Percentiles rank a stretch among this genome's conserved stretches.
Conservation (phyloP, 75 land plant species). For the Gnetum montanum region DNA sequence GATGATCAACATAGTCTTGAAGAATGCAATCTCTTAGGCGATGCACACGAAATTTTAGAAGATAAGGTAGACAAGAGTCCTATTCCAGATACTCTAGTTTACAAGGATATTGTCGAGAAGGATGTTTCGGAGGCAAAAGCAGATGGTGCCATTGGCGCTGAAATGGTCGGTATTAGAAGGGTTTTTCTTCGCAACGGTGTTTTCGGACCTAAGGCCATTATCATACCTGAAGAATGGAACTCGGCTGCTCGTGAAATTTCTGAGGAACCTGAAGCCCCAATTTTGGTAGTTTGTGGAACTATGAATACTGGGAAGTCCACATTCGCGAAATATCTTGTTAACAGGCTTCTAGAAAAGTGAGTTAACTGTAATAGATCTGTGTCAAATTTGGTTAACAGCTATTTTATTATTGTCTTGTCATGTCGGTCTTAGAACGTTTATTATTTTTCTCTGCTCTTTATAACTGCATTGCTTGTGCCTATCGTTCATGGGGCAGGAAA, state of each 20-base stretch:
- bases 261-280: constrained; percentile 22
- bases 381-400: not conserved
- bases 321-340: constrained; percentile 79
- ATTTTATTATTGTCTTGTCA: not conserved
- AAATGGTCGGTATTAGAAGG: constrained; percentile 8
- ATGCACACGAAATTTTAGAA: too few species aligned
- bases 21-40: too few species aligned
- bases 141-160: not conserved
- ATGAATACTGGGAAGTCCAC: constrained; percentile 85
- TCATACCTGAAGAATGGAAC: constrained; percentile 50
- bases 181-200: constrained; percentile 5
- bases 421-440: not conserved
- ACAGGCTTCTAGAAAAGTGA: constrained; percentile 42
- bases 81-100: too few species aligned
- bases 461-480: not conserved
- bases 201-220: constrained; percentile 6
- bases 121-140: too few species aligned
- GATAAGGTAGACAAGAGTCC: too few species aligned
- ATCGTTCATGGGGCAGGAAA: not conserved
- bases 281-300: constrained; percentile 60
- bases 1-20: too few species aligned
- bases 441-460: not conserved
- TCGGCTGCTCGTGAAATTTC: constrained; percentile 35
- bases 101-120: too few species aligned
- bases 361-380: not conserved